Evolutionary conservation across 352 stramenopile species (phyloP), one percentile per base, ranked within the genome.

Genomic region (Blastocystis sp.): DNA sequence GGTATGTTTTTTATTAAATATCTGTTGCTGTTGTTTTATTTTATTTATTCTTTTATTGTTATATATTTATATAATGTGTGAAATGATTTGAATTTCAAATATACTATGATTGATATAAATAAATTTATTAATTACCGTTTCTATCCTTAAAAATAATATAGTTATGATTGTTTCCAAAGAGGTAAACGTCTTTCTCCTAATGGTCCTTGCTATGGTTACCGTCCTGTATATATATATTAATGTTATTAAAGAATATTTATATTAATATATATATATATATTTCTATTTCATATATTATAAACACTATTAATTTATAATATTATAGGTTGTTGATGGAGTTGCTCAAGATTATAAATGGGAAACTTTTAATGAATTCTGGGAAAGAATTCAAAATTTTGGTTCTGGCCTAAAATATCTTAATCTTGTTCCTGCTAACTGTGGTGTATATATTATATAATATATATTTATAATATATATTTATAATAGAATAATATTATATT

Each of bases 361-460:
- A 16, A 42, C 46, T 2, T 56, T 44, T 10, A 56, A 56, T 19
- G 46, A 56, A 42, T 32, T 56, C 5, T 56, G 46, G 46, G 46
- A 56, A 27, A 32, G 46, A 16, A 35, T 56, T 2, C 46, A 56
- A 35, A 35, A 56, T 18, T 56, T 56, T 18, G 46, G 32, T 4
- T 42, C 27, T 16, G 46, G 46, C 19, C n/a, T 56, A 6, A 56
- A 44, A 18, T 41, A 56, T 11, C 27, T 56, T 11, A 35, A 56
- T 42, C 46, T 56, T n/a, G 46, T 56, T 44, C 46, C 46, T 10
- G 46, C 27, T 18, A 36, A 40, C 7, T 21, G 28, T 28, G 46
- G 25, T 23, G 46, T 56, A n/a, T 44, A 35, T 2, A 16, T 5
- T n/a, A 11, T 1, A 36, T 48, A 2, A 2, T 6, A 11, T 9